Conservation (phyloP, 768 basidiomycete species). For the Trametopsis cervina region DNA sequence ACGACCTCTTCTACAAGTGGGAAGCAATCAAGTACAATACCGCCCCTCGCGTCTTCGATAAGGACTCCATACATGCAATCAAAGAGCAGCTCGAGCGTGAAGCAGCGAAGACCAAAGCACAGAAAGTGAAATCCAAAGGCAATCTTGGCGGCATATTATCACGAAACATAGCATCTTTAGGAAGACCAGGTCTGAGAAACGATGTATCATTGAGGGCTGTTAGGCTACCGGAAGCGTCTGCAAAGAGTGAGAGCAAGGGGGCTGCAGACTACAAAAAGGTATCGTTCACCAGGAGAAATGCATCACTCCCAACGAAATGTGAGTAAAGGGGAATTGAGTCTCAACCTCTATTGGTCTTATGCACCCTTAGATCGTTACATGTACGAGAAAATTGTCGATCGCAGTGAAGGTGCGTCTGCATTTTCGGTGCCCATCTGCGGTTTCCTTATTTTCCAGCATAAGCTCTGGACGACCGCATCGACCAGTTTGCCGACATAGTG, state of each 20-base stretch:
- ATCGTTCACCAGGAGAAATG: neutral
- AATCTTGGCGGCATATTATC: conserved; percentile 16
- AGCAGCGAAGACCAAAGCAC: conserved; percentile 17
- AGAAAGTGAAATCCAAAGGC: conserved; percentile 25
- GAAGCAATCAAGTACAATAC: conserved; percentile 41
- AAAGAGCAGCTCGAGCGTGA: conserved; percentile 38
- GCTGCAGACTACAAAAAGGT: conserved; percentile 1
- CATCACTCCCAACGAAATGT: neutral
- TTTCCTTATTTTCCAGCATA: neutral
- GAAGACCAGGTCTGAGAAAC: conserved; percentile 4
- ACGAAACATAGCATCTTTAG: conserved; percentile 10
- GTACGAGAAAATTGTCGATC: conserved; percentile 84
- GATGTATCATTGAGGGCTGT: neutral
- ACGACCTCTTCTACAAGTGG: conserved; percentile 59
- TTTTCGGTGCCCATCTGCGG: too few relatives aligned
- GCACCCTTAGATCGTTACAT: conserved; percentile 81
- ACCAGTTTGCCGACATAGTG: conserved; percentile 75
- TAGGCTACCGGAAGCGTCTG: neutral
- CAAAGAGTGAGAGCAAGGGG: conserved; percentile 3
- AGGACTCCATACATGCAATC: conserved; percentile 36
- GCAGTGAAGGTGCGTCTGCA: conserved; percentile 61
- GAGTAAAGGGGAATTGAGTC: neutral
- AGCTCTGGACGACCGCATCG: conserved; percentile 86
- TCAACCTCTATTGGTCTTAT: neutral
- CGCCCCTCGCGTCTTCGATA: conserved; percentile 37